phyloP scores from a whole-genome alignment of 2,329 filamentous ascomycete genomes.

The Aspergillus sp. region DNA sequence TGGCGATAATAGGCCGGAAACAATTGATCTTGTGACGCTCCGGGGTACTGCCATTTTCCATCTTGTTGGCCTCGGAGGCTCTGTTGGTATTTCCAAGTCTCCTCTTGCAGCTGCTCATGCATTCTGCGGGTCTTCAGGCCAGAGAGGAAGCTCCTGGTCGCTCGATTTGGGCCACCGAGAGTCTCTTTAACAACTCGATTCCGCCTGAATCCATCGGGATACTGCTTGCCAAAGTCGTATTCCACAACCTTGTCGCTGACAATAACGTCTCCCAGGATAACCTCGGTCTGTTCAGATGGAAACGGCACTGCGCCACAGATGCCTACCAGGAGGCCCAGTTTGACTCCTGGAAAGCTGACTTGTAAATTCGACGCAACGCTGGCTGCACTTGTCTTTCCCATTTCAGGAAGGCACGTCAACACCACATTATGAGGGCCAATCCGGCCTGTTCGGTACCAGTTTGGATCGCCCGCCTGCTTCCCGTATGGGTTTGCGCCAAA shows the following conservation, averaged over 20 bases:
- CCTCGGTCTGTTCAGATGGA: not conserved
- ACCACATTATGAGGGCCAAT: not conserved
- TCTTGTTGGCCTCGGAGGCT: not conserved
- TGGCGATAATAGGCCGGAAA: not conserved
- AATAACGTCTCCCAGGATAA: conserved; percentile 3
- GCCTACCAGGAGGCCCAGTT: not conserved
- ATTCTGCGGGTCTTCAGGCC: not conserved
- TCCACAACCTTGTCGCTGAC: not conserved
- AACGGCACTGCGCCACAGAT: conserved; percentile 2
- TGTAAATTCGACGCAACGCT: not conserved
- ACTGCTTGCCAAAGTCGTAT: not conserved
- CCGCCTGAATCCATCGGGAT: not conserved
- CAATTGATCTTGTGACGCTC: not conserved
- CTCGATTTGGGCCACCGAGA: not conserved
- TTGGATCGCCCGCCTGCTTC: not conserved
- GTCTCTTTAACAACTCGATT: not conserved
- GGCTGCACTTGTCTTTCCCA: conserved; percentile 4
- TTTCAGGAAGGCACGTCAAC: not conserved
- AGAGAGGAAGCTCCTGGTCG: not conserved
- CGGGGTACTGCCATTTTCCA: not conserved
- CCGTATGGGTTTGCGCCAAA: too few species aligned
- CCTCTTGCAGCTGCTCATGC: not conserved
- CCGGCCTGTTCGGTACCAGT: not conserved
- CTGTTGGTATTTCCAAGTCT: not conserved
- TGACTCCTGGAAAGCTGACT: not conserved